Conservation (phyloP, 169 alveolate genomes). For the Cryptosporidium viatorum region DNA sequence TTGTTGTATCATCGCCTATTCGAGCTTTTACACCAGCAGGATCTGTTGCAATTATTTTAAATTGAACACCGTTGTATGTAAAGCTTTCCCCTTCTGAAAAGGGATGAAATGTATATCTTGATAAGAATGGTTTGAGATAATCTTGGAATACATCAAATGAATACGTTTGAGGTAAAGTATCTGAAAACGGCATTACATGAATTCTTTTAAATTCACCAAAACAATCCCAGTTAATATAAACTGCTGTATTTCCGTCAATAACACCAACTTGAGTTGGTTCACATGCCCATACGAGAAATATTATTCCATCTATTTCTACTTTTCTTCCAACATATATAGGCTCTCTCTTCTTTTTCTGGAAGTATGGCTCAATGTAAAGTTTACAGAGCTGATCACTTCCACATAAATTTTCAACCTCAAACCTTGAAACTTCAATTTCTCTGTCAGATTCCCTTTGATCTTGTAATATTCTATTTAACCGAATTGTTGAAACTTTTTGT, state of each 20-base stretch:
- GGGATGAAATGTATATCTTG: conserved; percentile 78
- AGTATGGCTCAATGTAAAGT: conserved; percentile 61
- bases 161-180: conserved; percentile 80
- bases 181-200: conserved; percentile 80
- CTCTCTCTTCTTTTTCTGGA: conserved; percentile 41
- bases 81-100: conserved; percentile 80
- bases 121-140: conserved; percentile 78
- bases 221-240: conserved; percentile 75
- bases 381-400: conserved; percentile 37
- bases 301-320: conserved; percentile 34
- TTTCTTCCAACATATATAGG: conserved; percentile 71
- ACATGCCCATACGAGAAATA: conserved; percentile 71
- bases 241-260: conserved; percentile 18
- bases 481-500: conserved; percentile 61
- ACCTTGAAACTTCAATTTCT: conserved; percentile 12
- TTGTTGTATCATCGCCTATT: conserved; percentile 78
- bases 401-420: conserved; percentile 46
- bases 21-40: conserved; percentile 79
- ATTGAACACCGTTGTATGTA: conserved; percentile 81
- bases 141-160: conserved; percentile 78
- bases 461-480: conserved; percentile 20
- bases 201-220: conserved; percentile 77
- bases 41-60: conserved; percentile 80
- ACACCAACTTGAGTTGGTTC: conserved; percentile 71
- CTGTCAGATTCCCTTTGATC: conserved; percentile 10